Percentiles rank a stretch among this genome's conserved stretches.
Evolutionary conservation across 257 asterid genomes (phyloP).

Genomic region (Penstemon newberryi): DNA sequence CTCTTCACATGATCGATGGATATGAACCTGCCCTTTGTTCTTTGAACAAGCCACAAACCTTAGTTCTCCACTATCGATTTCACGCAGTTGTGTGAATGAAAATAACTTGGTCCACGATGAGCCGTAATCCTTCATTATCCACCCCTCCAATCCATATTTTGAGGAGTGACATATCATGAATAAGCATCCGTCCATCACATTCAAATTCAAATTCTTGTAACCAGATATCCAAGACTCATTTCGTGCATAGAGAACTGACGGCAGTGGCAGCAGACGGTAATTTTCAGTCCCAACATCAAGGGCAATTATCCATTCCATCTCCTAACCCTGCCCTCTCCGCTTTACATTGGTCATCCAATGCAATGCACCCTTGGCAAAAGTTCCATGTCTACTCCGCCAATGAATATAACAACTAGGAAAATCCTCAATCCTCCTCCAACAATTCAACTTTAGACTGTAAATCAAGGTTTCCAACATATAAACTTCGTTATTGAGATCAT

Average conservation of each 20-base stretch:
- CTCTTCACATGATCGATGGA: neutral
- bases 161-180: neutral
- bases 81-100: no score
- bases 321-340: neutral
- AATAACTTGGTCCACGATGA: neutral
- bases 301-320: neutral
- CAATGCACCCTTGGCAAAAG: neutral
- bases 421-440: no score
- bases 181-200: neutral
- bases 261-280: neutral
- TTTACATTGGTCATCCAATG: neutral
- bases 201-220: neutral
- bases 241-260: neutral
- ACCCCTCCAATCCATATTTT: neutral
- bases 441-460: no score
- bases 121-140: neutral
- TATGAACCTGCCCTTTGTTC: neutral
- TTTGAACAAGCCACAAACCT: neutral
- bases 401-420: neutral
- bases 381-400: neutral
- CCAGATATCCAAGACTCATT: neutral
- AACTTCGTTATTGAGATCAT: no score
- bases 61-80: no score
- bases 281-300: neutral
- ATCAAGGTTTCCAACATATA: no score